Conservation (phyloP, 148 eudicot species). For the Rheum nobile region DNA sequence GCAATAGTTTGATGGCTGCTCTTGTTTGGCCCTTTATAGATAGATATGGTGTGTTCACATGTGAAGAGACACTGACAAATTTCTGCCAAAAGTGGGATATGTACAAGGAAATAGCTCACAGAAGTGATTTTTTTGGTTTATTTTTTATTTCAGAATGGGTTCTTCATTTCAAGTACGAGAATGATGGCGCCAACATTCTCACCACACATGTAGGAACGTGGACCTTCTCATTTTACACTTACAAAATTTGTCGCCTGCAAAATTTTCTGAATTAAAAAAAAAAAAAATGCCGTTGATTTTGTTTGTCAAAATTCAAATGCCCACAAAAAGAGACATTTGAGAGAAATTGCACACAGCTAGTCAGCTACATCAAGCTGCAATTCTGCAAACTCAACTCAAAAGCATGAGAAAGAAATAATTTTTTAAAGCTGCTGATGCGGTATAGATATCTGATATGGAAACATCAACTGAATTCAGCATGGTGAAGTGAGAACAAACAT, state of each 20-base stretch:
- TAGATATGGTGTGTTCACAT: neutral
- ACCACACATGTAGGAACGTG: neutral
- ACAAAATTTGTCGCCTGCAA: neutral
- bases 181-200: neutral
- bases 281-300: neutral
- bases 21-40: neutral
- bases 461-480: no score
- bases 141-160: neutral
- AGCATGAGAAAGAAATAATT: neutral
- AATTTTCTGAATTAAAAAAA: neutral
- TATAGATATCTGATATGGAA: no score
- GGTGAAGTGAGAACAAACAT: no score
- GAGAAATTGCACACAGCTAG: neutral
- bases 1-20: neutral
- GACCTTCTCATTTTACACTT: neutral
- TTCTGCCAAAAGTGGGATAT: neutral
- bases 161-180: neutral
- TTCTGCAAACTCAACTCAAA: neutral
- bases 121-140: neutral
- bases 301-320: neutral
- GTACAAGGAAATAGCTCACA: neutral
- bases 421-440: neutral
- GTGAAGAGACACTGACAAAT: neutral
- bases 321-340: neutral
- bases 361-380: neutral